Evolutionary conservation across 2,329 filamentous ascomycete genomes (phyloP), one percentile per base, ranked within the genome.

Genomic region (Lachnellula subtilissima): DNA sequence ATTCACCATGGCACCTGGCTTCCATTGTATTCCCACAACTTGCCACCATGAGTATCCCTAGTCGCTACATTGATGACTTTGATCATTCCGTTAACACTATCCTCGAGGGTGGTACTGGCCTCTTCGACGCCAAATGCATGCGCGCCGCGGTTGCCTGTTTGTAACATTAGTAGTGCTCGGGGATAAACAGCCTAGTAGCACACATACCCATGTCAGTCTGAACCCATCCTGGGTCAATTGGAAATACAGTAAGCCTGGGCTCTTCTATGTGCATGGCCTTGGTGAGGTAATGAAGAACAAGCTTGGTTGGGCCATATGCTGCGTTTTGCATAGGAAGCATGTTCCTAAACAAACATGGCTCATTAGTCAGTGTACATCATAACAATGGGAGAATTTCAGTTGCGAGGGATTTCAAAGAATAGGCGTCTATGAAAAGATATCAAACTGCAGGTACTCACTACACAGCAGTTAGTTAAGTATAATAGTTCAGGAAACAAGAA

Each of bases 231-330:
- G 59, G 56, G 22, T 49, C 37, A 36, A 56, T 43, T 2, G 61
- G 37, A 36, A 68, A 65, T 5, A 64, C 54, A 22, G 57, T 64
- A 17, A 68, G 53, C 54, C 56, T 57, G 7, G 56, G 48, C 39
- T 66, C 62, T 49, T 67, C 65, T 32, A 52, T 28, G 17, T 66
- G 57, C 9, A 68, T 69, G n/a, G 53, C 52, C 25, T 61, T 54
- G 7, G 68, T 71, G 25, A 71, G 60, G 63, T 64, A 73, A 48
- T 70, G 65, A n/a, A 70, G 54, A 9, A 64, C 64, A 8, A 64
- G 64, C 52, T 73, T 73, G 5, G 68, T 65, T 12, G 66, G 57
- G 6, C 64, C 70, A 48, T 73, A 72, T 2, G 64, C 60, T 5
- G 64, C 59, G 48, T 57, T 67, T 28, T 55, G 54, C 22, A 67